phyloP scores from a whole-genome alignment of 805 yeast genomes.

The Kockiozyma suomiensis region DNA sequence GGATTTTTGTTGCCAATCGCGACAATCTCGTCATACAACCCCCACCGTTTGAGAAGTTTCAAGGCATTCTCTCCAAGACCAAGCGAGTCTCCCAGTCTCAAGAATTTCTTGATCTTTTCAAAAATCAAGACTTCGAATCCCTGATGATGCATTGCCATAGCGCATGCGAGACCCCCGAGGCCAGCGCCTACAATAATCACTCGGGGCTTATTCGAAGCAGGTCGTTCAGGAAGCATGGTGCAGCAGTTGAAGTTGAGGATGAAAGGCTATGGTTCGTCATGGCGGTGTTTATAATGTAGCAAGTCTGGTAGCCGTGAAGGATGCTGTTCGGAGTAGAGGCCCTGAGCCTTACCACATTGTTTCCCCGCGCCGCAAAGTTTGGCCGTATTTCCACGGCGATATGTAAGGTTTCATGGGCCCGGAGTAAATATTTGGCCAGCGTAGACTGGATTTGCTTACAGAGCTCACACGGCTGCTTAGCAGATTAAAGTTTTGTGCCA shows the following conservation, averaged over 20 bases:
- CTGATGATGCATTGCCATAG: slow-evolving; percentile 10
- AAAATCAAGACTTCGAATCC: slow-evolving; percentile 9
- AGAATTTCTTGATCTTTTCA: slow-evolving; percentile 5
- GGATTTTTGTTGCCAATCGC: slow-evolving; percentile 4
- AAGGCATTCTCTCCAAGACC: slow-evolving; percentile 13
- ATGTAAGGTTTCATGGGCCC: too few relatives aligned
- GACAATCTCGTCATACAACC: slow-evolving; percentile 5
- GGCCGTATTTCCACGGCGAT: too few relatives aligned
- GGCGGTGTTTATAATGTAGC: not conserved
- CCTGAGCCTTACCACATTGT: too few relatives aligned
- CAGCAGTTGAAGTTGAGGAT: not conserved
- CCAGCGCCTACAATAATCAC: slow-evolving; percentile 6
- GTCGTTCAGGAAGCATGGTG: not conserved
- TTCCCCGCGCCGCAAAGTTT: too few relatives aligned
- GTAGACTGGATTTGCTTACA: too few relatives aligned
- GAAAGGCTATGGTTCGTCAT: not conserved
- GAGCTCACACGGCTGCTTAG: too few relatives aligned
- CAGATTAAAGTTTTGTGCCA: too few relatives aligned
- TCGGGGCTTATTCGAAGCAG: not conserved
- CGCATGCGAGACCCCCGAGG: slow-evolving; percentile 7
- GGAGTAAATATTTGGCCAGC: too few relatives aligned
- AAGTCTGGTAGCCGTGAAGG: too few relatives aligned
- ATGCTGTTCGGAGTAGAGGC: too few relatives aligned
- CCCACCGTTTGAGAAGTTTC: slow-evolving; percentile 11
- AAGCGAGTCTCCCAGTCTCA: slow-evolving; percentile 1